Percentiles rank a stretch among this genome's conserved stretches.
phyloP scores from a whole-genome alignment of 2,329 filamentous ascomycete species.

The Epichloe elymi region DNA sequence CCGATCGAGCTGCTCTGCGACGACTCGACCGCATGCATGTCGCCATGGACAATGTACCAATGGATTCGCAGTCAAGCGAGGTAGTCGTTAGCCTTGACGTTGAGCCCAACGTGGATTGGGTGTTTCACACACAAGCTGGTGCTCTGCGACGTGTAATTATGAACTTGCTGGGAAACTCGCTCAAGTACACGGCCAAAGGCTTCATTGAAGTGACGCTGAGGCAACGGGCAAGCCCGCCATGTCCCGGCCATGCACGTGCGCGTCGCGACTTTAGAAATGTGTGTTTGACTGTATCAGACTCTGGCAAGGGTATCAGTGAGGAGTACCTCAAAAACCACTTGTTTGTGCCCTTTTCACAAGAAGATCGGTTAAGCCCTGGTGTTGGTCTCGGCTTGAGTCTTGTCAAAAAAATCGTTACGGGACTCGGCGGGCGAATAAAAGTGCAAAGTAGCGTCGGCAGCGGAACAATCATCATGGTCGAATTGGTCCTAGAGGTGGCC shows the following conservation, averaged over 20 bases:
- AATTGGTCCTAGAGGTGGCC: conserved; percentile 14
- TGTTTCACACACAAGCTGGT: conserved; percentile 42
- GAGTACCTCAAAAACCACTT: conserved; percentile 47
- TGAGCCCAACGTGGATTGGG: conserved; percentile 40
- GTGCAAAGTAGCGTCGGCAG: conserved; percentile 32
- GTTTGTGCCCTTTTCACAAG: conserved; percentile 52
- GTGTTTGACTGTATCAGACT: conserved; percentile 42
- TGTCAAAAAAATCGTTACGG: conserved; percentile 44
- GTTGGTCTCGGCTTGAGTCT: conserved; percentile 54
- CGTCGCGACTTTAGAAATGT: conserved; percentile 9
- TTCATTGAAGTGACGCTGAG: conserved; percentile 14
- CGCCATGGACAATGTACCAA: conserved; percentile 13
- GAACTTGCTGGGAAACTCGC: conserved; percentile 49
- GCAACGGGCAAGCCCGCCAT: conserved; percentile 10
- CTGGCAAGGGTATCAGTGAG: conserved; percentile 50
- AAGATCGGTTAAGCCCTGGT: conserved; percentile 45
- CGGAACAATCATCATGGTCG: conserved; percentile 24
- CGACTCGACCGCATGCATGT: conserved; percentile 27
- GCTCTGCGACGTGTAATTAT: conserved; percentile 40
- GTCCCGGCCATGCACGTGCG: background rate
- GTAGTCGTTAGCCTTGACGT: conserved; percentile 21
- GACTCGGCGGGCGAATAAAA: conserved; percentile 44
- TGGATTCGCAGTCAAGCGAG: conserved; percentile 9
- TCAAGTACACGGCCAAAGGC: conserved; percentile 42
- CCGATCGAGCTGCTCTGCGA: conserved; percentile 5